Evolutionary conservation across 2,329 filamentous ascomycete species (phyloP), one percentile per base, ranked within the genome.

Genomic region (Cladophialophora immunda): DNA sequence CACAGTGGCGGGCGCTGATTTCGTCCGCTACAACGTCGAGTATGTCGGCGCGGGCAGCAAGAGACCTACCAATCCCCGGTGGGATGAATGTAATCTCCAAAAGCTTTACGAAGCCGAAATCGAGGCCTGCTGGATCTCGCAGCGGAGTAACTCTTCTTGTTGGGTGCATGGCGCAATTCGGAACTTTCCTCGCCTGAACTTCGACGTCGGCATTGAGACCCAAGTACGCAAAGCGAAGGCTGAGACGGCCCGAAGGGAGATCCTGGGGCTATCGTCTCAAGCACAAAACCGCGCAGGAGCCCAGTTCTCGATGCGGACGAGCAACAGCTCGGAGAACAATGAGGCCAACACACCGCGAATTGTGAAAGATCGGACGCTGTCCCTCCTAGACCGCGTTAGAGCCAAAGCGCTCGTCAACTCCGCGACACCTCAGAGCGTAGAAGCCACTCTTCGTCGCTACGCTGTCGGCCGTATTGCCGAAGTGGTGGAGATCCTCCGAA

Each of bases 331-430:
- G 29, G 41, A 55, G 19, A 27, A 22, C 8, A 27, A 58, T 4
- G 64, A 59, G 9, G 38, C 62, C 32, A 29, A 56, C 19, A 62
- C 55, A 11, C 60, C 64, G 8, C 41, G 57, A 22, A 50, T 79
- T 64, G 66, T 82, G 62, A 79, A 76, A 70, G 76, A 77, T 8
- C 79, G 79, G n/a, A 73, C 62, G 68, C 77, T 50, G 75, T 81
- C 57, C 75, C 86, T 96, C 27, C 83, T 95, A 65, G 91, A 94
- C 76, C 89, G 91, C 57, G 86, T 96, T 70, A 89, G 90, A 69
- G 83, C 85, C 62, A 94, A 94, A 81, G 87, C 91, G 71, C 38
- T 76, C 73, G 32, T 81, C 80, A 82, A 86, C 76, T 76, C 85
- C 68, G 59, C 79, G 66, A 65, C 82, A 65, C 71, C 77, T 0